Base-by-base conservation (phyloP, 208 protist genomes). In the Trypanosoma rangeli region DNA sequence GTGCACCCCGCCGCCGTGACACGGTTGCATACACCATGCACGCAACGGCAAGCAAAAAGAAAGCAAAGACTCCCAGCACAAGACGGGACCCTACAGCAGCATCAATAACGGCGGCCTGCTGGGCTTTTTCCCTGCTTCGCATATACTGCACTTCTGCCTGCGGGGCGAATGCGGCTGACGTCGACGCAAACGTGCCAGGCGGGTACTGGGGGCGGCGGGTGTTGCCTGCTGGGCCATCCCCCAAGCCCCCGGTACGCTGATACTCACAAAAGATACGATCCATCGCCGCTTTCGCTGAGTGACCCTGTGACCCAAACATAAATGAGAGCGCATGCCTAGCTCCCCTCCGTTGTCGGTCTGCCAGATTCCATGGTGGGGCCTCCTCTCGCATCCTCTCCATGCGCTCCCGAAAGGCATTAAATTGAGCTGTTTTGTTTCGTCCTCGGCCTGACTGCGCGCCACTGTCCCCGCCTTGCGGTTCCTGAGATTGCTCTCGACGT, bases 81-180 rank as follows among this genome's bases (percentile, higher is more conserved):
- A 59, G 29, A 5, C n/a, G 16, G 4, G 3, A 29, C 5, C 64
- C 33, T 10, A 49, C 35, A 3, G 64, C 52, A 0, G 64, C 64
- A 24, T 88, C 85, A 1, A 88, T 53, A 18, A 80, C 48, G 26
- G 76, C 70, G 55, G 74, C 67, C 53, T 84, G 78, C 31, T 79
- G 50, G 0, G 85, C 83, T 1, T 78, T 72, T 35, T 79, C 55
- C 58, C 68, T 73, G 68, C 81, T 76, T 26, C 75, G 62, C n/a
- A 87, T 60, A 53, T 80, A 90, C 65, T 82, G 70, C 44, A 24
- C 15, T 37, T 54, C 60, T 7, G 44, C 42, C 18, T 33, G 44
- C 15, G 26, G 35, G 7, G 44, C 16, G 44, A 50, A 50, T 35
- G 18, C 39, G 15, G 57, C 37, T 13, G 57, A 62, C 5, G 37